Evolutionary conservation across 2,329 filamentous ascomycete genomes (phyloP).

Genomic region (Diaporthe sp.): DNA sequence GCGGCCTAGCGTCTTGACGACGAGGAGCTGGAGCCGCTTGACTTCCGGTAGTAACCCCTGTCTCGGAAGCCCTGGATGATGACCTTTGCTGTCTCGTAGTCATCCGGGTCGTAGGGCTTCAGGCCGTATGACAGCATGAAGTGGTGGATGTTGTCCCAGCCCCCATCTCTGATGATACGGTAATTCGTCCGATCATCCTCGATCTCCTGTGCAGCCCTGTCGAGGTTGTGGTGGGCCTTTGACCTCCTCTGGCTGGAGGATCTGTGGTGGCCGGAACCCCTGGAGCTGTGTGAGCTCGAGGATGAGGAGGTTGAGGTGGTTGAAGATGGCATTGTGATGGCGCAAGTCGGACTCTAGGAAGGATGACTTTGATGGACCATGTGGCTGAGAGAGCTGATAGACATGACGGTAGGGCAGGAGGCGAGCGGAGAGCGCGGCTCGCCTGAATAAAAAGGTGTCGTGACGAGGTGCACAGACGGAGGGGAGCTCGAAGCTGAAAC

Average conservation of each 20-base stretch:
- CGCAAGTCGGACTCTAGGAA: background rate
- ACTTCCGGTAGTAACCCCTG: constrained; percentile 39
- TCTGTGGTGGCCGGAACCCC: constrained; percentile 31
- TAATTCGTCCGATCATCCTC: constrained; percentile 42
- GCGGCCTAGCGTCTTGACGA: constrained; percentile 17
- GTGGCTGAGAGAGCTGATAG: constrained; percentile 25
- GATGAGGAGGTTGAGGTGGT: constrained; percentile 39
- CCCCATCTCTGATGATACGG: constrained; percentile 41
- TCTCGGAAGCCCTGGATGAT: constrained; percentile 42
- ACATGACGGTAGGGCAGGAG: background rate
- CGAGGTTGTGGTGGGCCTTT: constrained; percentile 42
- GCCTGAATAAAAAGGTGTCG: constrained; percentile 28
- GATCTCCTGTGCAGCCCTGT: constrained; percentile 35
- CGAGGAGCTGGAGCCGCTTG: constrained; percentile 29
- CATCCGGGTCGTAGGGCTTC: constrained; percentile 41
- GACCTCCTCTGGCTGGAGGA: constrained; percentile 38
- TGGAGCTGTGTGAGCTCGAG: constrained; percentile 35
- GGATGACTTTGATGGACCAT: background rate
- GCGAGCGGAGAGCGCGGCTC: constrained; percentile 33
- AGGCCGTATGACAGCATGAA: constrained; percentile 42
- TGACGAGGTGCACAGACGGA: constrained; percentile 39
- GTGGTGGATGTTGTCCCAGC: constrained; percentile 42
- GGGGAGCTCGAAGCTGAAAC: constrained; percentile 39
- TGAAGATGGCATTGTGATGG: constrained; percentile 37
- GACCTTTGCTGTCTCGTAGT: constrained; percentile 42